Evolutionary conservation across 148 eudicot genomes (phyloP), one percentile per base, ranked within the genome.

Genomic region (Cornus kousa): DNA sequence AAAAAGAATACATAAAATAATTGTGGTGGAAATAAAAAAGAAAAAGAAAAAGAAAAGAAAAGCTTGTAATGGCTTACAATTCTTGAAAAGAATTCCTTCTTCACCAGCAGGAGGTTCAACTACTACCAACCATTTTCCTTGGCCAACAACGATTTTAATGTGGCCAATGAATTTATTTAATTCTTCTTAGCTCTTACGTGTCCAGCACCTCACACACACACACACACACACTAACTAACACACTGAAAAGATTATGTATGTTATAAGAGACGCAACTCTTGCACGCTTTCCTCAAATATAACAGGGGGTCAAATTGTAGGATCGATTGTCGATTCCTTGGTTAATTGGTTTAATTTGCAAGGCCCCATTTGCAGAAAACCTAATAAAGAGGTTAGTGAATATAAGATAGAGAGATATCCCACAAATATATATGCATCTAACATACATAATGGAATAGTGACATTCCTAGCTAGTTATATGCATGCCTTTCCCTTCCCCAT

Each of bases 61-160:
- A 28, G 28, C 28, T 28, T 28, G 28, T 28, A 28, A 28, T 28
- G 28, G 64, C 20, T 57, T n/a, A 17, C 2, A 57, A 2, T 57
- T 14, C 3, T 11, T 57, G n/a, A 57, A 14, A 57, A 57, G 19
- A 57, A 57, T 57, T 57, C 16, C 74, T 74, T 55, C 23, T 78
- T 68, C 40, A 19, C 14, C 60, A 0, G 60, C 64, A 0, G 64
- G 86, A 43, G 85, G 90, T 89, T 84, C 90, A 92, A 92, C 97
- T 77, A 92, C 97, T 90, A 90, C 89, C 93, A 79, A 90, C 87
- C 87, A 75, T 57, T 77, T 84, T 48, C 73, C 77, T 48, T 74
- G 85, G 75, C 84, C 87, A 89, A 75, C 70, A 87, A 80, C 78
- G 75, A 57, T 82, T 83, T 87, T 79, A 87, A 87, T 89, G 92